Conservation (phyloP, 176 grass and related monocot species). For the Panicum miliaceum region DNA sequence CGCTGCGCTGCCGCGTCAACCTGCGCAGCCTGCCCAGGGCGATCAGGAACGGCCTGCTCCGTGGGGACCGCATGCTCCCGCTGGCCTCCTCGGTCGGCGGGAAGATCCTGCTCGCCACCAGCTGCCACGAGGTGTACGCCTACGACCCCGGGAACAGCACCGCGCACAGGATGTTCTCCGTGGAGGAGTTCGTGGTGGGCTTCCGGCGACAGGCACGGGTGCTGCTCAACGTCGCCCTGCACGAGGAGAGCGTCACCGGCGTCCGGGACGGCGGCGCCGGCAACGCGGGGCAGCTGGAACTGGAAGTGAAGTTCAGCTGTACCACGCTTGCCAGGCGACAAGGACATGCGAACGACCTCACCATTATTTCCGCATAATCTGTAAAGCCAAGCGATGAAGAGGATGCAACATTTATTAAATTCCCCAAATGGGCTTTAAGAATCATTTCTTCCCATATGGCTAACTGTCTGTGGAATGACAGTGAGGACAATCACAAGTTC, state of each 20-base stretch:
- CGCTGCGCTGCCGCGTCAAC: not conserved
- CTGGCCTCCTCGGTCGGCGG: not conserved
- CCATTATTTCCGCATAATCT: too few relatives aligned
- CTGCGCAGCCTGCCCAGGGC: not conserved
- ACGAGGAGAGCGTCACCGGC: not conserved
- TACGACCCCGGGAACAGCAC: not conserved
- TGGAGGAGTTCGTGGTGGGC: not conserved
- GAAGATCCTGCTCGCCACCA: not conserved
- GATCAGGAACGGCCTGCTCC: not conserved
- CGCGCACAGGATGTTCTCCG: not conserved
- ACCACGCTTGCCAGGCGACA: not conserved
- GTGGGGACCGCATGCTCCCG: not conserved
- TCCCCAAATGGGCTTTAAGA: too few relatives aligned
- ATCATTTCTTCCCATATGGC: too few relatives aligned
- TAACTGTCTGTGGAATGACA: too few relatives aligned
- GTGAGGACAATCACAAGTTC: too few relatives aligned
- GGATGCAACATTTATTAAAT: too few relatives aligned
- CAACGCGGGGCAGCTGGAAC: not conserved
- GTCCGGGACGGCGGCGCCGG: not conserved
- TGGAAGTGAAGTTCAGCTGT: not conserved
- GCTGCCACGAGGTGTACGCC: not conserved
- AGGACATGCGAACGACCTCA: not conserved
- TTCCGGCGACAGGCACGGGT: not conserved
- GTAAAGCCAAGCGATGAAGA: too few relatives aligned
- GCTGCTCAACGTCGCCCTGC: not conserved